Conservation (phyloP, 164 flowering plant genomes). For the Macadamia tetraphylla region DNA sequence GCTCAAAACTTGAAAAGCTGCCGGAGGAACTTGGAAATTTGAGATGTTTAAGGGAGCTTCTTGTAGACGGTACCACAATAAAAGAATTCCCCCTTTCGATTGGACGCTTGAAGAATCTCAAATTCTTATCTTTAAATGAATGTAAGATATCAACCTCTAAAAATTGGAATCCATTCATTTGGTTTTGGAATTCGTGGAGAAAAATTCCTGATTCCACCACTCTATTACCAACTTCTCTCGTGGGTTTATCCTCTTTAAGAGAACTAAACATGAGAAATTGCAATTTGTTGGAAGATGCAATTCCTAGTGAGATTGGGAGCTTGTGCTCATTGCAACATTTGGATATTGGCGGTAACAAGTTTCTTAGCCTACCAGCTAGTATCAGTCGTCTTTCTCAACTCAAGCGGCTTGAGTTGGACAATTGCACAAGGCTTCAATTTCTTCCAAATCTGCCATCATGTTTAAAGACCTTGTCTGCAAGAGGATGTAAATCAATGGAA, state of each 20-base stretch:
- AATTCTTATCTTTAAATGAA: neutral
- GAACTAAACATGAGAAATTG: neutral
- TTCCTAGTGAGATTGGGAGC: conserved; percentile 5
- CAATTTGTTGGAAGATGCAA: neutral
- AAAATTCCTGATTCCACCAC: neutral
- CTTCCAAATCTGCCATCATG: no score
- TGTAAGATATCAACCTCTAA: neutral
- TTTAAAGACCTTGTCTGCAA: no score
- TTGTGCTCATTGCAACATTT: neutral
- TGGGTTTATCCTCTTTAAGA: neutral
- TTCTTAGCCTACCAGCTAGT: neutral
- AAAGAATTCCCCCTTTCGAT: conserved; percentile 3
- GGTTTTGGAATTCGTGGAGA: neutral
- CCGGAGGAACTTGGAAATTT: neutral
- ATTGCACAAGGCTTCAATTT: neutral
- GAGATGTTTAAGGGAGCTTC: neutral
- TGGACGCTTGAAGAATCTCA: conserved; percentile 1
- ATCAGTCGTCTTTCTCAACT: neutral
- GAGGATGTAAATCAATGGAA: no score
- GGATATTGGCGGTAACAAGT: neutral
- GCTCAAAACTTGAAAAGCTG: conserved; percentile 3
- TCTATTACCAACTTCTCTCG: neutral
- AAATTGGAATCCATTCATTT: neutral
- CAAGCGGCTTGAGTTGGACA: neutral
- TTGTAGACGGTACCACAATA: conserved; percentile 6